Evolutionary conservation across 805 yeast genomes (phyloP).

Genomic region (Wickerhamomyces bisporus): DNA sequence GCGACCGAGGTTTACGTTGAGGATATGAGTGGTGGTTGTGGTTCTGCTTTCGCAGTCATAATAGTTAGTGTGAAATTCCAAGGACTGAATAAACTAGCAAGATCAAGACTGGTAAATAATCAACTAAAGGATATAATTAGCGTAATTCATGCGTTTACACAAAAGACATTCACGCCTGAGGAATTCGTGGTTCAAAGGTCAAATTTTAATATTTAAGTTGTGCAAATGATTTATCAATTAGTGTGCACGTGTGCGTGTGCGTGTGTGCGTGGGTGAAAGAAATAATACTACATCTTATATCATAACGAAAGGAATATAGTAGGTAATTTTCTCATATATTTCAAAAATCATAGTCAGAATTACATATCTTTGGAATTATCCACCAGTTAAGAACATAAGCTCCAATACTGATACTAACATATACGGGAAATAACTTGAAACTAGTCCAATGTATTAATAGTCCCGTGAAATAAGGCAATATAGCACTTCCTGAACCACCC

Average conservation of each 20-base stretch:
- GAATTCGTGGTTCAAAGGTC: slow-evolving; percentile 57
- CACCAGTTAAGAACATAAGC: slow-evolving; percentile 11
- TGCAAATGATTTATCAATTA: too few species aligned
- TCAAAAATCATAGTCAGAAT: neutral
- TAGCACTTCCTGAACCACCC: slow-evolving; percentile 83
- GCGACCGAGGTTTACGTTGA: slow-evolving; percentile 67
- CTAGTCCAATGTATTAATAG: slow-evolving; percentile 23
- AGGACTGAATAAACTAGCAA: slow-evolving; percentile 77
- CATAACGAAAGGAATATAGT: too few species aligned
- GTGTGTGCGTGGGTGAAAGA: too few species aligned
- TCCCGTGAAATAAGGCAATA: slow-evolving; percentile 64
- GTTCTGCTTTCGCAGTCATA: slow-evolving; percentile 92
- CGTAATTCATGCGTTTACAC: slow-evolving; percentile 90
- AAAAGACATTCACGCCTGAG: slow-evolving; percentile 80
- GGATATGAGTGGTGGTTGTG: slow-evolving; percentile 83
- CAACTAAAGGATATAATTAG: slow-evolving; percentile 82
- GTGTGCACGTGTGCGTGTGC: too few species aligned
- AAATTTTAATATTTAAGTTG: slow-evolving; percentile 16
- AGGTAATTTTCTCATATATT: too few species aligned
- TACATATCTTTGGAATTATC: slow-evolving; percentile 3
- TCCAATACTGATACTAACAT: slow-evolving; percentile 6
- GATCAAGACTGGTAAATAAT: slow-evolving; percentile 82
- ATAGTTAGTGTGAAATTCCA: slow-evolving; percentile 70
- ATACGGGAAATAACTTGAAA: slow-evolving; percentile 22
- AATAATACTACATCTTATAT: too few species aligned